Conservation (phyloP, 2,329 filamentous ascomycete species). For the Cladophialophora carrionii region DNA sequence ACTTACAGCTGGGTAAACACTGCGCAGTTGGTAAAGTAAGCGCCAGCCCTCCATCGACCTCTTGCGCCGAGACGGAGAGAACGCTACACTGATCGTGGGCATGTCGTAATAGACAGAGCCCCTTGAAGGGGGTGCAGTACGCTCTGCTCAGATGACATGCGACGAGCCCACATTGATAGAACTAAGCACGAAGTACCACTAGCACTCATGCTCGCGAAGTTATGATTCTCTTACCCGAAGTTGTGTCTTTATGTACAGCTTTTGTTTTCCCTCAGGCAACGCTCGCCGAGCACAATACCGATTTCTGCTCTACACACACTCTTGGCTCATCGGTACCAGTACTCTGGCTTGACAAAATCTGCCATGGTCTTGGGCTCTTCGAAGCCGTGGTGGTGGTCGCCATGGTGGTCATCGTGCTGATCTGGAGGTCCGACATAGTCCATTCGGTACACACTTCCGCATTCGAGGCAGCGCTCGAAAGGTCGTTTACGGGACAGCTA, state of each 20-base stretch:
- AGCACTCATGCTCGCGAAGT: not conserved
- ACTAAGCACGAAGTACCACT: not conserved
- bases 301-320: not conserved
- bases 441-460: constrained; percentile 96
- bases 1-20: not conserved
- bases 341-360: constrained; percentile 93
- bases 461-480: constrained; percentile 93
- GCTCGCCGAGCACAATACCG: not conserved
- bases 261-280: not conserved
- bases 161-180: not conserved
- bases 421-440: constrained; percentile 87
- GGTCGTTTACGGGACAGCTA: constrained; percentile 87
- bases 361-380: constrained; percentile 95
- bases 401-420: constrained; percentile 62
- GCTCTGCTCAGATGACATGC: not conserved
- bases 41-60: not conserved
- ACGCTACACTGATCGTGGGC: no score
- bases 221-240: not conserved
- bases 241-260: constrained; percentile 3
- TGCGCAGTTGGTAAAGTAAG: not conserved
- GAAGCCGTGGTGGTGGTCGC: constrained; percentile 59
- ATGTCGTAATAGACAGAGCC: not conserved
- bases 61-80: not conserved
- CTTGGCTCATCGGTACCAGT: constrained; percentile 67
- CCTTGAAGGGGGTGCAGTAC: not conserved